Conservation (phyloP, 208 protist genomes). For the Phytomonas francai region DNA sequence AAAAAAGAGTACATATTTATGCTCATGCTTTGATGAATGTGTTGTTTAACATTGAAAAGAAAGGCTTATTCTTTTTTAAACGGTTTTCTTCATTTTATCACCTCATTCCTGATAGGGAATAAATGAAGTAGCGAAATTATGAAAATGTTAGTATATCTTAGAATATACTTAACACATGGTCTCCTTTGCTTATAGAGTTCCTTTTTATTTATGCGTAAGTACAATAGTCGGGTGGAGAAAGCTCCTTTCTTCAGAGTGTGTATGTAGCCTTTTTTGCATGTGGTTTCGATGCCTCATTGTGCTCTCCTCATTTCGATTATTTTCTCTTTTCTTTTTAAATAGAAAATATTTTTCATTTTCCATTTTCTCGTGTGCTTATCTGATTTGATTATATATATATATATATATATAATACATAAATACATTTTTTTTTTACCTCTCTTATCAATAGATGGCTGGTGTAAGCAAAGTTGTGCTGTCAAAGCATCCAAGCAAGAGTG, state of each 20-base stretch:
- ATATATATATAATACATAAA: neutral
- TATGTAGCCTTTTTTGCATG: neutral
- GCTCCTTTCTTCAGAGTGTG: constrained; percentile 2
- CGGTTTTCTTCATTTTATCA: neutral
- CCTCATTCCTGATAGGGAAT: neutral
- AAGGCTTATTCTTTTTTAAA: neutral
- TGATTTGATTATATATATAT: constrained; percentile 11
- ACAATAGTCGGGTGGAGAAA: neutral
- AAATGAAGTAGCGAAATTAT: neutral
- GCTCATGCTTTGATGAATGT: neutral
- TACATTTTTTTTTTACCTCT: constrained; percentile 1
- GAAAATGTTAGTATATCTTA: neutral
- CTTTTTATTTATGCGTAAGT: neutral
- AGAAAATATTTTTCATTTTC: constrained; percentile 3
- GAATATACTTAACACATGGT: neutral
- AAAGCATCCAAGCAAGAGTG: constrained; percentile 71
- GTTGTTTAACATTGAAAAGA: neutral
- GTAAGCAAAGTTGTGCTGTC: constrained; percentile 42
- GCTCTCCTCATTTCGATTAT: neutral
- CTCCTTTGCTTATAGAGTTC: constrained; percentile 4
- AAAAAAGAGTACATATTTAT: constrained; percentile 4
- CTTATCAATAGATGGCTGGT: constrained; percentile 26
- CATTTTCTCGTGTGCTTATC: constrained; percentile 9
- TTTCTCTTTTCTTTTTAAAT: neutral
- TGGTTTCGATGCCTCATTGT: neutral